Conservation (phyloP, 2,329 filamentous ascomycete species). For the Exophiala aquamarina region DNA sequence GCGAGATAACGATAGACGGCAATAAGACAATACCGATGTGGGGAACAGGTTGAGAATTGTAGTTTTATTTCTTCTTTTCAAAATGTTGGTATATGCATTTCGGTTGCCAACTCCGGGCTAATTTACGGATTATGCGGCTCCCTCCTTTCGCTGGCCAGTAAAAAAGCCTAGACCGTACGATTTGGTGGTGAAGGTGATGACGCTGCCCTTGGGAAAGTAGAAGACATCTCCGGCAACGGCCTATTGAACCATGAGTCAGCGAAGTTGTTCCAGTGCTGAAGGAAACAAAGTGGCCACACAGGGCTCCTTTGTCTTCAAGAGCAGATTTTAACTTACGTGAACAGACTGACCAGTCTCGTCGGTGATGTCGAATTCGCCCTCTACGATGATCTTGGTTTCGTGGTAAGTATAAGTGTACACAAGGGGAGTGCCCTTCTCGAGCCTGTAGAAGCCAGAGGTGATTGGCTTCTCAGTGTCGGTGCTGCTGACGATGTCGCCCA, state of each 20-base stretch:
- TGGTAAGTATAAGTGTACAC: conserved; percentile 70
- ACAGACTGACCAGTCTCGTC: conserved; percentile 58
- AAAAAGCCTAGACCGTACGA: conserved; percentile 65
- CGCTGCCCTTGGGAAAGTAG: conserved; percentile 65
- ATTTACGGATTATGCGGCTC: conserved; percentile 24
- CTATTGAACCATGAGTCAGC: conserved; percentile 34
- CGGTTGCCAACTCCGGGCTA: too few species aligned
- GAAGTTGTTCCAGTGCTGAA: too few species aligned
- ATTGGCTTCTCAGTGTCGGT: conserved; percentile 60
- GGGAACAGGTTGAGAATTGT: background rate
- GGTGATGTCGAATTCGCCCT: conserved; percentile 64
- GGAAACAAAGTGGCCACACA: background rate
- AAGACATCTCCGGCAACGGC: conserved; percentile 66
- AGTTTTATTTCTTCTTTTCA: conserved; percentile 1
- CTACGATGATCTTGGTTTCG: conserved; percentile 73
- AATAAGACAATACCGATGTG: too few species aligned
- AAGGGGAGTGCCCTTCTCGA: conserved; percentile 66
- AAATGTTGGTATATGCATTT: background rate
- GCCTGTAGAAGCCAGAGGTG: conserved; percentile 64
- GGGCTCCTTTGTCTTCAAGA: background rate
- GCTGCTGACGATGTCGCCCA: conserved; percentile 62
- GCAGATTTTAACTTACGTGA: conserved; percentile 13
- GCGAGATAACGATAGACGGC: too few species aligned
- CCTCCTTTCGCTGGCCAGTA: conserved; percentile 32
- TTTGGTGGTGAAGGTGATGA: conserved; percentile 65